A percentile compares a stretch with the other conserved stretches of the same genome.
phyloP scores from a whole-genome alignment of 1,284 basidiomycete species.

The Phylloboletellus chloephorus region DNA sequence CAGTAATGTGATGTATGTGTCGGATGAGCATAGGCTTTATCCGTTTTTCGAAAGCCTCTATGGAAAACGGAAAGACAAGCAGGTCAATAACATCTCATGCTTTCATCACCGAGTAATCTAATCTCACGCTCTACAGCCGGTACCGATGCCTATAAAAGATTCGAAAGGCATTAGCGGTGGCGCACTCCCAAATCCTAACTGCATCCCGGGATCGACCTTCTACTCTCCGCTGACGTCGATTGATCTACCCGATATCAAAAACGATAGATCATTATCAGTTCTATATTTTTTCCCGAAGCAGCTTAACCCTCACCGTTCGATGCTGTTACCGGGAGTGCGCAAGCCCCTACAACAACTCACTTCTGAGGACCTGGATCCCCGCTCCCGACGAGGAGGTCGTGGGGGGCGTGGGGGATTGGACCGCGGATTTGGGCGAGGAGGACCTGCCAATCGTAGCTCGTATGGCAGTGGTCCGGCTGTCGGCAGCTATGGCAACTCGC shows the following conservation, averaged over 20 bases:
- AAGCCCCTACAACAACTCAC: slow-evolving; percentile 61
- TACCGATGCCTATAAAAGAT: slow-evolving; percentile 61
- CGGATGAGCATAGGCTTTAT: slow-evolving; percentile 80
- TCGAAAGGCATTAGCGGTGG: slow-evolving; percentile 80
- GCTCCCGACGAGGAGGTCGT: slow-evolving; percentile 39
- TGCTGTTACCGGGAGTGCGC: slow-evolving; percentile 74
- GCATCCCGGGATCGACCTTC: slow-evolving; percentile 89
- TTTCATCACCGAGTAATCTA: slow-evolving; percentile 13
- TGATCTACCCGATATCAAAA: slow-evolving; percentile 72
- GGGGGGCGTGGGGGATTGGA: slow-evolving; percentile 38
- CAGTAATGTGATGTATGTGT: slow-evolving; percentile 80
- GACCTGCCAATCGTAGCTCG: slow-evolving; percentile 26
- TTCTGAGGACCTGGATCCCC: slow-evolving; percentile 65
- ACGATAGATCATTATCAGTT: slow-evolving; percentile 84
- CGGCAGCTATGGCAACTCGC: slow-evolving; percentile 15
- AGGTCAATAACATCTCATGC: slow-evolving; percentile 48
- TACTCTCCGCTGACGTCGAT: slow-evolving; percentile 64
- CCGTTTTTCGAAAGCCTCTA: slow-evolving; percentile 86
- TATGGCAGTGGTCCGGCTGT: slow-evolving; percentile 31
- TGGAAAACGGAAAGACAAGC: slow-evolving; percentile 76
- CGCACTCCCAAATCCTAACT: slow-evolving; percentile 80
- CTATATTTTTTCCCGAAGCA: slow-evolving; percentile 90
- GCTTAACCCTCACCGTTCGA: slow-evolving; percentile 77
- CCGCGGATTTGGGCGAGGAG: slow-evolving; percentile 38
- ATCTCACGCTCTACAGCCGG: slow-evolving; percentile 42